Base-by-base conservation (phyloP, 345 rosid species). In the Citrus unshiu region DNA sequence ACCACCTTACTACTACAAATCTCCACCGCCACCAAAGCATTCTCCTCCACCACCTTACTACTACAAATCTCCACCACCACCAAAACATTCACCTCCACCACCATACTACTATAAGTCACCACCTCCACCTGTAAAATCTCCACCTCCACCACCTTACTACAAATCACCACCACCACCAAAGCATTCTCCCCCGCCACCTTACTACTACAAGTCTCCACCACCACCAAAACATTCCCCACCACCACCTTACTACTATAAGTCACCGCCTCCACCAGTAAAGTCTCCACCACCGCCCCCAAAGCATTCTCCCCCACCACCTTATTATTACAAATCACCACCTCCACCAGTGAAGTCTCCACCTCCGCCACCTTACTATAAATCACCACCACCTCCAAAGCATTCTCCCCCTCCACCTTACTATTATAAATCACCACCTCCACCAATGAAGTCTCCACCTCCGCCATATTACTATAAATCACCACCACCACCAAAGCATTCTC, bases 51-150 rank as follows among this genome's bases (percentile, higher is more conserved):
- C 43, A 39, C 40, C 40, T 7, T 39, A 39, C 10, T 39, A 39
- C 0, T 32, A 32, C 5, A 39, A 39, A 8, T 39, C 43, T 0
- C 10, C 43, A 2, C 10, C 43, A 0, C 43, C 79, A 0, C 7
- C 14, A 8, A 5, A 18, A 0, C 56, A 8, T 3, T 58, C 54
- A 0, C 64, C 64, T 0, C 59, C 77, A 0, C 77, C 77, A 1
- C 72, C 72, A 1, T 35, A 16, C 82, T 82, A 85, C 82, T 82
- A 85, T 3, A 35, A 65, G 0, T 79, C 85, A 0, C 79, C 80
- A 0, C 83, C 86, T 3, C 75, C 80, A 0, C 76, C 68, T 3
- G 32, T 30, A 32, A 32, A 32, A 32, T 3, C 4, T 32, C 4
- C 34, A 32, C 34, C 35, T 5, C 35, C 35, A 34, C 35, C 35